Percentiles rank a stretch among this genome's conserved stretches.
phyloP scores from a whole-genome alignment of 352 stramenopile species.

The Phytophthora palmivora region DNA sequence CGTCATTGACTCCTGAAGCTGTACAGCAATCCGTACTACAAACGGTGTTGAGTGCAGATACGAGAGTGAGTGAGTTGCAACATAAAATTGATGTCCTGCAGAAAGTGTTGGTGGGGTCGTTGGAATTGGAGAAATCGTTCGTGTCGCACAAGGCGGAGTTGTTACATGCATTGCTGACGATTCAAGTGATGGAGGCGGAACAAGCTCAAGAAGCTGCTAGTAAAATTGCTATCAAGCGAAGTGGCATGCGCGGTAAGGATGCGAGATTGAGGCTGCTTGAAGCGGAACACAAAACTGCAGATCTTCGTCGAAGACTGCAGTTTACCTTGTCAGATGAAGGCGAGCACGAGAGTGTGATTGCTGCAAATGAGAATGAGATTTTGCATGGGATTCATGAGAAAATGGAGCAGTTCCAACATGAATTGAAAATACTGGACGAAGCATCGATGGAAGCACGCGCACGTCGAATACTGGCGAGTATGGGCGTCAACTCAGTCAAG shows the following conservation, averaged over 20 bases:
- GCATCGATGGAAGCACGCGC: slow-evolving; percentile 60
- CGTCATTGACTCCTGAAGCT: slow-evolving; percentile 35
- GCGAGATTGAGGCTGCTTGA: slow-evolving; percentile 57
- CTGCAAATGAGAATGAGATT: slow-evolving; percentile 41
- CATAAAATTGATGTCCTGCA: slow-evolving; percentile 49
- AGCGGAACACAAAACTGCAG: slow-evolving; percentile 41
- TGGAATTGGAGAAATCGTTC: slow-evolving; percentile 18
- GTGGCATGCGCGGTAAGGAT: slow-evolving; percentile 60
- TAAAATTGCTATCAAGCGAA: slow-evolving; percentile 68
- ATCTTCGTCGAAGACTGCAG: slow-evolving; percentile 34
- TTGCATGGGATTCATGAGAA: slow-evolving; percentile 53
- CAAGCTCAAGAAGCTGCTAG: slow-evolving; percentile 39
- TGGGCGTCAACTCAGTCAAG: slow-evolving; percentile 84
- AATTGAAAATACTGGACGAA: slow-evolving; percentile 57
- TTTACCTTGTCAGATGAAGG: slow-evolving; percentile 24
- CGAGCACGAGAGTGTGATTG: slow-evolving; percentile 36
- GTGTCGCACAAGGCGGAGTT: slow-evolving; percentile 44
- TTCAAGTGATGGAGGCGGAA: slow-evolving; percentile 48
- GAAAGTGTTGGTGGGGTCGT: slow-evolving; percentile 27
- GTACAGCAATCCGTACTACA: slow-evolving; percentile 46
- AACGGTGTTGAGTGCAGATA: slow-evolving; percentile 55
- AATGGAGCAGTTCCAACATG: slow-evolving; percentile 48
- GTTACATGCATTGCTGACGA: slow-evolving; percentile 42
- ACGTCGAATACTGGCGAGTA: slow-evolving; percentile 54
- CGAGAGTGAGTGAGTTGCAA: slow-evolving; percentile 45